Base-by-base conservation (phyloP, 345 rosid species). In the Pelargonium nanum region DNA sequence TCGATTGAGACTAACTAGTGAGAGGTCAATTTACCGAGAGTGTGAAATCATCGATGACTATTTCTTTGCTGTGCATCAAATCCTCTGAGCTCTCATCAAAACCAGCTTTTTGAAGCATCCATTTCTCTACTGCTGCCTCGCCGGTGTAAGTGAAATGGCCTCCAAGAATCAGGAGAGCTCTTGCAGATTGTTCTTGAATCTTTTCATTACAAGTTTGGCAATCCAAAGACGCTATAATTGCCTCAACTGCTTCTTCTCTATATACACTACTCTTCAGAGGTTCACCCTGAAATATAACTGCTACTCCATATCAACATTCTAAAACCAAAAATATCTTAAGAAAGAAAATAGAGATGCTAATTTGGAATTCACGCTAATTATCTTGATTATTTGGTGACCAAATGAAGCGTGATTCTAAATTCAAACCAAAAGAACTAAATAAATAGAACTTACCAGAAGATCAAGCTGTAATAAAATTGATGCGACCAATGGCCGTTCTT, bases 181-280 rank as follows among this genome's bases (percentile, higher is more conserved):
- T 81, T 5, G 88, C 77, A 19, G 78, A 65, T 70, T 79, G 78
- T 67, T 77, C 83, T 76, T 85, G 91, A 68, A 74, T 68, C 54
- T 66, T 69, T 15, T 78, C 60, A 57, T 56, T 16, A 19, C 64
- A 66, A 19, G 7, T 61, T 21, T 62, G 66, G 53, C 81, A 77
- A 63, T 85, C 78, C 63, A 83, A 40, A 56, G 79, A 61, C 9
- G 65, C 75, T 32, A 73, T 55, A 23, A 83, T 65, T 17, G 71
- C 84, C 56, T 83, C 88, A 9, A 85, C 32, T 7, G 88, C 91
- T 65, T 85, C 91, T 65, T 83, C 88, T 68, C 83, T 70, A 58
- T 80, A 83, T 0, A 81, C 32, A 25, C 88, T 85, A 68, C 72
- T 59, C 68, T 74, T 72, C 54, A 59, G 57, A 40, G 72, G 74